Conservation (phyloP, 2,329 filamentous ascomycete species). For the Neonectria sp. region DNA sequence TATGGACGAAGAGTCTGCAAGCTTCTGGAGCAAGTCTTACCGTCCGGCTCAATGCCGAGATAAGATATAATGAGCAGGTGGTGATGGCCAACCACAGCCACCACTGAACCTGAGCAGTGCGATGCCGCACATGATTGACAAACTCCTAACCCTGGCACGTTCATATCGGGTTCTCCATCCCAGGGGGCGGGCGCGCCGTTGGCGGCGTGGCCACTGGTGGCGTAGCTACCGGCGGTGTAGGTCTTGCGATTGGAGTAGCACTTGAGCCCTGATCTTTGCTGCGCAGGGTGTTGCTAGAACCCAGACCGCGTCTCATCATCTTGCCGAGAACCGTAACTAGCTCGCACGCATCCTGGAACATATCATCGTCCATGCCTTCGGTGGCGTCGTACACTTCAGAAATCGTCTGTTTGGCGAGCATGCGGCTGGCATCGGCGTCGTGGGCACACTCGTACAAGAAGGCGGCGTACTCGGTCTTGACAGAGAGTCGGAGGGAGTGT, state of each 20-base stretch:
- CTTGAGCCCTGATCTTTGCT: slow-evolving; percentile 51
- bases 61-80: background rate
- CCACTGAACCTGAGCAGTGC: background rate
- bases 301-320: slow-evolving; percentile 85
- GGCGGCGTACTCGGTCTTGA: slow-evolving; percentile 92
- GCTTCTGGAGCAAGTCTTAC: background rate
- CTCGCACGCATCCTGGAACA: slow-evolving; percentile 92
- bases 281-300: slow-evolving; percentile 52
- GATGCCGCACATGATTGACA: slow-evolving; percentile 7
- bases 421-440: slow-evolving; percentile 82
- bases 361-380: slow-evolving; percentile 95
- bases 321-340: slow-evolving; percentile 88
- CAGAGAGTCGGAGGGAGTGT: slow-evolving; percentile 89
- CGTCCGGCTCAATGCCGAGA: background rate
- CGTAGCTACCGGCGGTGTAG: slow-evolving; percentile 39
- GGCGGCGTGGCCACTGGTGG: slow-evolving; percentile 44
- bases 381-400: slow-evolving; percentile 91
- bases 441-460: slow-evolving; percentile 95
- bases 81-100: background rate
- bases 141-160: background rate
- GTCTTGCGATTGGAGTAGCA: slow-evolving; percentile 39
- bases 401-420: slow-evolving; percentile 86
- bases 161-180: slow-evolving; percentile 64
- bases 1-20: background rate
- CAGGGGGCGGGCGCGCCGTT: slow-evolving; percentile 48